phyloP scores from a whole-genome alignment of 2,329 filamentous ascomycete genomes.

The Pseudopyrenochaeta lycopersici region DNA sequence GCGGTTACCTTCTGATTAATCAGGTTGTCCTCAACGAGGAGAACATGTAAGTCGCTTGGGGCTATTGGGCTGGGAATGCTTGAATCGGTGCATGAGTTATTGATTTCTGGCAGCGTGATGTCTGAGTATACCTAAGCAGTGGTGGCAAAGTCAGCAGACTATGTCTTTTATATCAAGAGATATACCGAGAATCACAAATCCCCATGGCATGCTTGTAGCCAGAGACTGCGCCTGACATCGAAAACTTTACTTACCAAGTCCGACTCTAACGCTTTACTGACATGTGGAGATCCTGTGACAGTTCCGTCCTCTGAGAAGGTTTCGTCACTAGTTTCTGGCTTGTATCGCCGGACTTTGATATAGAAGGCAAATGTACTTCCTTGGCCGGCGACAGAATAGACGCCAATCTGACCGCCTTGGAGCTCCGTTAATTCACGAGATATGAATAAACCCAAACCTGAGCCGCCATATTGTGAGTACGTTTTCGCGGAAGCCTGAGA shows the following conservation, averaged over 20 bases:
- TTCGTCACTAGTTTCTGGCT: not conserved
- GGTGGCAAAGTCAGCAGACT: not conserved
- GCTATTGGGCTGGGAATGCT: not conserved
- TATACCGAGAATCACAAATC: no score
- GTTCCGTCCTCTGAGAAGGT: not conserved
- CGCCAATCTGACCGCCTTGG: constrained; percentile 36
- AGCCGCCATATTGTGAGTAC: constrained; percentile 34
- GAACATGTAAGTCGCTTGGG: constrained; percentile 6
- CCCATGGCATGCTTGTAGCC: no score
- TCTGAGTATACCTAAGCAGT: not conserved
- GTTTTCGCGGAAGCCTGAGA: constrained; percentile 35
- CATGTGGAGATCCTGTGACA: no score
- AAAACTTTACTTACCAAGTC: no score
- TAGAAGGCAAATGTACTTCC: constrained; percentile 40
- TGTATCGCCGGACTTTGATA: constrained; percentile 18
- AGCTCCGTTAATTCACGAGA: constrained; percentile 36
- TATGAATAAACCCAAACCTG: constrained; percentile 33
- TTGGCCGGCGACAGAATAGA: constrained; percentile 23
- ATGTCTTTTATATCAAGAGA: no score
- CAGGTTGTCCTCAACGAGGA: constrained; percentile 45
- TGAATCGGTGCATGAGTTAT: not conserved
- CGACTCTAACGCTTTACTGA: no score
- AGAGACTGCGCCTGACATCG: constrained; percentile 4
- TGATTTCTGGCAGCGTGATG: not conserved
- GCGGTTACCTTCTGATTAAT: constrained; percentile 41